Evolutionary conservation across 2,329 filamentous ascomycete species (phyloP).

Genomic region (Aquanectria penicillioides): DNA sequence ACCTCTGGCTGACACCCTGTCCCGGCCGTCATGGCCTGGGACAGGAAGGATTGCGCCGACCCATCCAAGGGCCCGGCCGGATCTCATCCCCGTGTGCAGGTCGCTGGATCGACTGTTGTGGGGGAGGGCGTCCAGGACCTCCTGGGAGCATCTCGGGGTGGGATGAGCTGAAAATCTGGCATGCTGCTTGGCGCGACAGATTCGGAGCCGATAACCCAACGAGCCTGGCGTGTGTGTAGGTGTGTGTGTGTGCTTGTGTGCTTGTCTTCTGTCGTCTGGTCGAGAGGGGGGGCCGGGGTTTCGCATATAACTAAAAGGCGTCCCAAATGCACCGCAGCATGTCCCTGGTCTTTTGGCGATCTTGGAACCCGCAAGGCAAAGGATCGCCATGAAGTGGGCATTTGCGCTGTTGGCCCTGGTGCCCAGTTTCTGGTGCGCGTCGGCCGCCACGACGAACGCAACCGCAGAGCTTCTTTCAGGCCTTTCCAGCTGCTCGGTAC

Average conservation of each 20-base stretch:
- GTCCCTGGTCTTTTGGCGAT: slow-evolving; percentile 16
- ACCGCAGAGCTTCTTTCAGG: slow-evolving; percentile 27
- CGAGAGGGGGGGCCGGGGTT: background rate
- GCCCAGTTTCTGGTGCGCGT: slow-evolving; percentile 22
- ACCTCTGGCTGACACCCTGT: background rate
- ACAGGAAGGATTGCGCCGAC: background rate
- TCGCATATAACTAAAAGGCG: slow-evolving; percentile 17
- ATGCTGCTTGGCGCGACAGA: slow-evolving; percentile 5
- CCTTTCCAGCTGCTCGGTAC: slow-evolving; percentile 34
- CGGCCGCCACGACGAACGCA: slow-evolving; percentile 18
- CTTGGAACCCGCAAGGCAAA: slow-evolving; percentile 7
- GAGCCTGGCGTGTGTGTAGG: too few species aligned
- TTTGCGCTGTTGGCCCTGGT: slow-evolving; percentile 33
- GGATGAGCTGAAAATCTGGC: background rate
- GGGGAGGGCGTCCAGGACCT: background rate
- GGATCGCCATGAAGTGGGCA: slow-evolving; percentile 38
- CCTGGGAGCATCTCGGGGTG: too few species aligned
- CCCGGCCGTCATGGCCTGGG: slow-evolving; percentile 6
- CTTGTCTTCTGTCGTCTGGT: too few species aligned
- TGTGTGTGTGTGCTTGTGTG: background rate
- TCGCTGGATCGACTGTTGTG: background rate
- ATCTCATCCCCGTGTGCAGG: slow-evolving; percentile 3
- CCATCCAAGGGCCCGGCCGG: background rate
- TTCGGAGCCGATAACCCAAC: background rate
- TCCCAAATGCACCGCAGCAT: background rate